phyloP scores from a whole-genome alignment of 1,284 basidiomycete species.

The Trametes pubescens region DNA sequence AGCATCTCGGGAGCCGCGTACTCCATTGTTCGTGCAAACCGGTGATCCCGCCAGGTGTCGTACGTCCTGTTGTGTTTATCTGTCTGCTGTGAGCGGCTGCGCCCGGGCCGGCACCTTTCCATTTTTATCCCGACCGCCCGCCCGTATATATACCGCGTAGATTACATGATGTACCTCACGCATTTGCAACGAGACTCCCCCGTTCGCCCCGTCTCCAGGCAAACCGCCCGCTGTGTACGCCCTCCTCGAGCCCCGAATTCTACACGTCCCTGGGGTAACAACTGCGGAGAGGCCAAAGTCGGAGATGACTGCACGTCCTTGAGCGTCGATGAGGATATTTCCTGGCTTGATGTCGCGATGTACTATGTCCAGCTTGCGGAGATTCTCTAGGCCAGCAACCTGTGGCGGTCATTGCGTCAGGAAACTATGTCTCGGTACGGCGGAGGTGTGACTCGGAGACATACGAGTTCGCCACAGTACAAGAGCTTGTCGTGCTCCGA shows the following conservation, averaged over 20 bases:
- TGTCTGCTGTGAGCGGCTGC: too few relatives aligned
- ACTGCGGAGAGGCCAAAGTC: slow-evolving; percentile 67
- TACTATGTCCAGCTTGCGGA: slow-evolving; percentile 66
- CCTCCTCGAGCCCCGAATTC: too few relatives aligned
- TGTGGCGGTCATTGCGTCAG: not conserved
- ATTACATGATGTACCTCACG: too few relatives aligned
- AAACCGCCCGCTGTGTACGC: too few relatives aligned
- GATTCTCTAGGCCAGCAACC: slow-evolving; percentile 15
- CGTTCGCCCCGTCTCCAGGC: too few relatives aligned
- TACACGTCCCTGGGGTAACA: not conserved
- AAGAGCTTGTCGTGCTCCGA: not conserved
- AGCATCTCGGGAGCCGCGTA: slow-evolving; percentile 15
- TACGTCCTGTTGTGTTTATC: too few relatives aligned
- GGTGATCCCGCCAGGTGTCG: not conserved
- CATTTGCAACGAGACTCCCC: too few relatives aligned
- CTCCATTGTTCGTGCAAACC: not conserved
- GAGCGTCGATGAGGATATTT: slow-evolving; percentile 60
- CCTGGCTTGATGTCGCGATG: slow-evolving; percentile 77
- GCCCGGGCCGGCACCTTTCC: too few relatives aligned
- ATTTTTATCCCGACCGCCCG: too few relatives aligned
- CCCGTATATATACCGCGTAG: too few relatives aligned
- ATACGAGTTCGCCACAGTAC: slow-evolving; percentile 21
- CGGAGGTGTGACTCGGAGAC: not conserved
- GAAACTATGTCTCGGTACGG: not conserved
- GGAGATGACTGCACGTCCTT: slow-evolving; percentile 62